Percentiles rank a stretch among this genome's conserved stretches.
These are phyloP conservation scores for Celoporthe dispersa DNA, from an alignment of 2,329 filamentous ascomycete genomes.

Conservation along the genomic window DNA sequence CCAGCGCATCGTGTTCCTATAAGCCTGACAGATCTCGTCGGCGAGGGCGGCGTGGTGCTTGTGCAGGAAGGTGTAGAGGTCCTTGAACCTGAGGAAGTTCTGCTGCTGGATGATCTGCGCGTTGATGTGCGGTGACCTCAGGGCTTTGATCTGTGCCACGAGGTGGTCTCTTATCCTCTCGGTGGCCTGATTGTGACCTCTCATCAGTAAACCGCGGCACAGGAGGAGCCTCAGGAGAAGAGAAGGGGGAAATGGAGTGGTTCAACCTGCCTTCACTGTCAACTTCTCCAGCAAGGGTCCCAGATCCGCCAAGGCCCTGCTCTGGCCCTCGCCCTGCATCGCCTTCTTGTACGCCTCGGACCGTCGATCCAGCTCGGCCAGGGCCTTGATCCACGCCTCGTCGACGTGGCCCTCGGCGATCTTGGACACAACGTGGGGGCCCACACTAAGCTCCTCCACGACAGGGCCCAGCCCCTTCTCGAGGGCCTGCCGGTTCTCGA, in stretches of 20 bases:
- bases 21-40: constrained; percentile 88
- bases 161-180: constrained; percentile 94
- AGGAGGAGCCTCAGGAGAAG: too few relatives aligned
- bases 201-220: constrained; percentile 11
- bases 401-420: constrained; percentile 90
- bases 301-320: constrained; percentile 82
- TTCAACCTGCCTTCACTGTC: constrained; percentile 68
- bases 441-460: constrained; percentile 89
- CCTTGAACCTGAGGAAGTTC: constrained; percentile 85
- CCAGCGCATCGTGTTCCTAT: constrained; percentile 98
- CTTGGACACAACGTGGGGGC: constrained; percentile 80
- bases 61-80: constrained; percentile 83
- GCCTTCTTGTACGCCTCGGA: constrained; percentile 73
- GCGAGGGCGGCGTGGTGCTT: constrained; percentile 82
- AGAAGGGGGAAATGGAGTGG: neutral
- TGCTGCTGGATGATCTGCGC: constrained; percentile 96
- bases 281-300: constrained; percentile 84
- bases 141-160: constrained; percentile 90
- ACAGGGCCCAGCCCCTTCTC: constrained; percentile 86
- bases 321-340: constrained; percentile 60
- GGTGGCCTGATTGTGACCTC: constrained; percentile 63
- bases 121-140: constrained; percentile 94
- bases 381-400: constrained; percentile 81
- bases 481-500: constrained; percentile 88
- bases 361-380: constrained; percentile 83